Percentiles rank a stretch among this genome's conserved stretches.
phyloP scores from a whole-genome alignment of 208 protist species.

The Crithidia expoeki region DNA sequence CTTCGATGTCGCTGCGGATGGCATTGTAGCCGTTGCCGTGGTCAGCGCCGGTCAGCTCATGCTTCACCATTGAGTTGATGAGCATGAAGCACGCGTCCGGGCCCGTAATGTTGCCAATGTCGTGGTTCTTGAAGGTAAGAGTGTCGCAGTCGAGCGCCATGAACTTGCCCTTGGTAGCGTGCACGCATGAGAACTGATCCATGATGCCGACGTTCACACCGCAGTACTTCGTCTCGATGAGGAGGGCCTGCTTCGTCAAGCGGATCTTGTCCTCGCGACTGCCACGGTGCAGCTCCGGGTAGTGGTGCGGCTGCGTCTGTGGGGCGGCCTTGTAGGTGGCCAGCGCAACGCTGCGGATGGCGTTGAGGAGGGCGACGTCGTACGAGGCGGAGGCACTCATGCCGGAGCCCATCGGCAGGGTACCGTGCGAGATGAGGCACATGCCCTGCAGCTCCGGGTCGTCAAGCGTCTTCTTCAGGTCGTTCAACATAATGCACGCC shows the following conservation, averaged over 20 bases:
- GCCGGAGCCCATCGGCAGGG: constrained; percentile 74
- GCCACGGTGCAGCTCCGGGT: constrained; percentile 35
- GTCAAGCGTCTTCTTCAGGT: constrained; percentile 42
- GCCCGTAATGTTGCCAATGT: constrained; percentile 49
- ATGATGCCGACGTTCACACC: constrained; percentile 89
- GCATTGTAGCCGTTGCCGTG: constrained; percentile 59
- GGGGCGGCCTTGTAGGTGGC: constrained; percentile 28
- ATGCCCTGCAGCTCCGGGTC: constrained; percentile 51
- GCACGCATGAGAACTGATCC: constrained; percentile 84
- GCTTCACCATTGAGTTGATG: constrained; percentile 69
- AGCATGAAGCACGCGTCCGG: constrained; percentile 63
- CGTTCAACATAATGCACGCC: constrained; percentile 40
- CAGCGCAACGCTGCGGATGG: constrained; percentile 37
- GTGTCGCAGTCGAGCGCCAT: constrained; percentile 81
- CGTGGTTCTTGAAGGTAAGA: constrained; percentile 53
- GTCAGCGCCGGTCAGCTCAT: constrained; percentile 48
- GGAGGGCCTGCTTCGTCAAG: constrained; percentile 62
- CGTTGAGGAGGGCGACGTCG: constrained; percentile 51
- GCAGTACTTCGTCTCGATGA: constrained; percentile 74
- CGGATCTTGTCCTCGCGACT: constrained; percentile 46
- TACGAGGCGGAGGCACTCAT: constrained; percentile 80
- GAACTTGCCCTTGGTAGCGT: constrained; percentile 64
- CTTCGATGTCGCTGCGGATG: constrained; percentile 59
- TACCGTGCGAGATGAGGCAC: constrained; percentile 58
- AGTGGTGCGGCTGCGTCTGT: constrained; percentile 20